Percentiles rank a stretch among this genome's conserved stretches.
Conservation (phyloP, 164 flowering plant genomes). For the Stephania yunnanensis region DNA sequence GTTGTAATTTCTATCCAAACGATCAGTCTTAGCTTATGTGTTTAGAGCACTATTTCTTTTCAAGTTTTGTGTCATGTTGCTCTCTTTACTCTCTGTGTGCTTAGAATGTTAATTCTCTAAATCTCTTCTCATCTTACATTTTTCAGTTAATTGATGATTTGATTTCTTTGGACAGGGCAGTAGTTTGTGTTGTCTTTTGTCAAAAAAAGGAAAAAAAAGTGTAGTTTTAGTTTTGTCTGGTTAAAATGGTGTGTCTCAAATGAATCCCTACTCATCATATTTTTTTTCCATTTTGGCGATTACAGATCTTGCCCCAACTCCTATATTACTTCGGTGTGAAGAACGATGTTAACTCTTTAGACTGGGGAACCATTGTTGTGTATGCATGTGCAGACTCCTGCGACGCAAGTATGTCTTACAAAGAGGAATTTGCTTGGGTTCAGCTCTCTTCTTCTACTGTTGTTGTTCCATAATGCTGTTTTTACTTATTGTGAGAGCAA, state of each 20-base stretch:
- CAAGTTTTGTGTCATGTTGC: no score
- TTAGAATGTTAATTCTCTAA: no score
- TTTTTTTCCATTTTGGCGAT: conserved; percentile 8
- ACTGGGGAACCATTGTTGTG: conserved; percentile 77
- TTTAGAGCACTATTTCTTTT: no score
- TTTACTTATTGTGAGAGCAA: not conserved
- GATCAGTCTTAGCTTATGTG: no score
- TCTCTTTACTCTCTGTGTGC: not conserved
- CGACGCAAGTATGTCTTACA: conserved; percentile 45
- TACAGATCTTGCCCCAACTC: conserved; percentile 77
- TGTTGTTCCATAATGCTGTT: conserved; percentile 9
- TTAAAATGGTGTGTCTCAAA: not conserved
- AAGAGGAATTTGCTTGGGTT: conserved; percentile 85
- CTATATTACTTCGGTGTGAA: conserved; percentile 73
- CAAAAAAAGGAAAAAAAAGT: no score
- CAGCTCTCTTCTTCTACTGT: conserved; percentile 48
- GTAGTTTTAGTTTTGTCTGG: not conserved
- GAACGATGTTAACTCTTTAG: conserved; percentile 70
- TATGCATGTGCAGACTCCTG: conserved; percentile 78
- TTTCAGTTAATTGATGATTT: no score
- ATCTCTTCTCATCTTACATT: no score
- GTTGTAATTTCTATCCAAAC: no score
- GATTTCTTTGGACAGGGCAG: no score
- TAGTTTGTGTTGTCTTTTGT: no score
- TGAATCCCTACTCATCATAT: not conserved